phyloP scores from a whole-genome alignment of 1,284 basidiomycete species.

The Ustanciosporium gigantosporum region DNA sequence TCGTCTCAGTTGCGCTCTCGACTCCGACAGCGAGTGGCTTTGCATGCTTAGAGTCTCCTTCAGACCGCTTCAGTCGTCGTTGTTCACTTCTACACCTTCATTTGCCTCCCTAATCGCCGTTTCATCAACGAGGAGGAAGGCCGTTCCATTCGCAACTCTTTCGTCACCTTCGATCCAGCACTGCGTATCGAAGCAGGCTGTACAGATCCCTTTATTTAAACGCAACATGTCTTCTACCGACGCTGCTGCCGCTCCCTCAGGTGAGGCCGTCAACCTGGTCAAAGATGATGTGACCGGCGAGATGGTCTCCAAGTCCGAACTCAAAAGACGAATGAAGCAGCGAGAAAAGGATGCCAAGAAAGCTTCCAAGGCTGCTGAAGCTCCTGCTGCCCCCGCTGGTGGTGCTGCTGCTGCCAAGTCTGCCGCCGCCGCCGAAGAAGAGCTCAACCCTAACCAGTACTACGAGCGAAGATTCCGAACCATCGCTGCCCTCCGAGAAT shows the following conservation, averaged over 20 bases:
- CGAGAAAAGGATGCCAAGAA: constrained; percentile 82
- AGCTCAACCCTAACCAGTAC: constrained; percentile 73
- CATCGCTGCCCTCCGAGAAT: constrained; percentile 82
- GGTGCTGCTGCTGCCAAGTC: constrained; percentile 19
- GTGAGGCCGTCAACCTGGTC: constrained; percentile 50
- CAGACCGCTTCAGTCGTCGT: too few relatives aligned
- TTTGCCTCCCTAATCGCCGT: too few relatives aligned
- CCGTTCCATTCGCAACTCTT: too few relatives aligned
- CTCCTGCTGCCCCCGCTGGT: constrained; percentile 17
- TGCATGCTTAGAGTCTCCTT: too few relatives aligned
- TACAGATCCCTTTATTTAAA: too few relatives aligned
- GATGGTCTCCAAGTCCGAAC: constrained; percentile 60
- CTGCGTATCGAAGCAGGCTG: too few relatives aligned
- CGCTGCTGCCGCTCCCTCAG: constrained; percentile 26
- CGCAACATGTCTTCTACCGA: constrained; percentile 39
- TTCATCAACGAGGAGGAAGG: too few relatives aligned
- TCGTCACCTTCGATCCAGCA: too few relatives aligned
- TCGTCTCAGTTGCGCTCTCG: too few relatives aligned
- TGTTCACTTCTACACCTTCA: too few relatives aligned
- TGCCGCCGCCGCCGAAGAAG: constrained; percentile 43
- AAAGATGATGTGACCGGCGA: constrained; percentile 59
- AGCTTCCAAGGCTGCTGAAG: constrained; percentile 69
- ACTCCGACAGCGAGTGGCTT: too few relatives aligned
- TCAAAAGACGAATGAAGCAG: constrained; percentile 63
- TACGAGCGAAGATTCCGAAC: constrained; percentile 87